Percentiles rank a stretch among this genome's conserved stretches.
These are phyloP conservation scores for Asclepias syriaca DNA, from an alignment of 257 asterid genomes.

Conservation along the genomic window DNA sequence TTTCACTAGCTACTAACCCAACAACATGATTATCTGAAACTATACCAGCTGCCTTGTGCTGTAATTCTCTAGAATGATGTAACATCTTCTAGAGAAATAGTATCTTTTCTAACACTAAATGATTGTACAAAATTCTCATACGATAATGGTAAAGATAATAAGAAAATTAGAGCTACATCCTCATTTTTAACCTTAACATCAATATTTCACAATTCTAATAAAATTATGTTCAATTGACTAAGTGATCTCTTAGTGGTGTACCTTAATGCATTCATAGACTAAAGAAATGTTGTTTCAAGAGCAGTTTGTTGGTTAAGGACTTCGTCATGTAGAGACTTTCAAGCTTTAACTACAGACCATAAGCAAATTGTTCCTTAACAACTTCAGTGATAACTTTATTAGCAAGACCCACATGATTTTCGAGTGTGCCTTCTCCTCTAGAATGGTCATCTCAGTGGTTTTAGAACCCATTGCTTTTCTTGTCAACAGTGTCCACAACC, in stretches of 20 bases:
- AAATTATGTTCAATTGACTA: background rate
- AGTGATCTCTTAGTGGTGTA: background rate
- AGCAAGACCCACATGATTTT: background rate
- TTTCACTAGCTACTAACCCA: constrained; percentile 6
- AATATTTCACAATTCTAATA: no score
- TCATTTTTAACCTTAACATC: no score
- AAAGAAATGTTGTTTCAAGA: background rate
- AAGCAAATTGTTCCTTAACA: background rate
- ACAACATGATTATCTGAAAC: constrained; percentile 3
- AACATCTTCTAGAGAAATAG: constrained; percentile 3
- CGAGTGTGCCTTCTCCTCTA: constrained; percentile 1
- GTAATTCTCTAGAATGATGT: background rate
- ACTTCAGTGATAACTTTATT: background rate
- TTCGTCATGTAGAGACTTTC: background rate
- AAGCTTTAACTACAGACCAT: background rate
- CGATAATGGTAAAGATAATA: background rate
- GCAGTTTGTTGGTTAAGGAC: constrained; percentile 1
- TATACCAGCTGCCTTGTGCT: background rate
- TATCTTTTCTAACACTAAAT: background rate
- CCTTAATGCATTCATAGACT: no score
- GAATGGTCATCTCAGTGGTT: no score
- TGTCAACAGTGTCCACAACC: background rate
- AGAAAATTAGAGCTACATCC: background rate
- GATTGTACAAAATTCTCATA: background rate
- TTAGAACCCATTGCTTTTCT: no score